Evolutionary conservation across 169 alveolate species (phyloP).

Genomic region (Plasmodium cynomolgi): DNA sequence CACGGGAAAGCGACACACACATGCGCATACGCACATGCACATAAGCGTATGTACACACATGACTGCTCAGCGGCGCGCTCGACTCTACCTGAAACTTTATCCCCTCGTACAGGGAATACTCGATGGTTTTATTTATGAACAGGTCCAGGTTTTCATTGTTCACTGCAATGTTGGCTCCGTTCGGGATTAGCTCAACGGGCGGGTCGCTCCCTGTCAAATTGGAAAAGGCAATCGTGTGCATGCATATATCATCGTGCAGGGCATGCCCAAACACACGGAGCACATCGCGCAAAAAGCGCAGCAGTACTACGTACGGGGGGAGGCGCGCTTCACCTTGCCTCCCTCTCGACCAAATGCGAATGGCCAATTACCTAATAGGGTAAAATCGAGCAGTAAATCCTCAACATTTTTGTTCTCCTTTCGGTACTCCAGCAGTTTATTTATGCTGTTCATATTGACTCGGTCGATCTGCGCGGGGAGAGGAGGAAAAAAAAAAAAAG

Average conservation of each 20-base stretch:
- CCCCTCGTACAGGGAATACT: constrained; percentile 79
- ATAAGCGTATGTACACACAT: neutral
- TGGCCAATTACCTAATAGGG: constrained; percentile 41
- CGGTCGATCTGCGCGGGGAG: constrained; percentile 18
- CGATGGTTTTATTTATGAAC: constrained; percentile 75
- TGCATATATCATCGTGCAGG: constrained; percentile 3
- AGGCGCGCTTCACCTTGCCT: neutral
- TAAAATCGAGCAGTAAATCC: constrained; percentile 70
- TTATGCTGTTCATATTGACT: constrained; percentile 73
- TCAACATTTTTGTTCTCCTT: constrained; percentile 57
- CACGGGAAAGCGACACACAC: neutral
- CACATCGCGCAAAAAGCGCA: neutral
- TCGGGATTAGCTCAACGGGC: constrained; percentile 76
- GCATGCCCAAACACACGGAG: neutral
- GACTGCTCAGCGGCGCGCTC: neutral
- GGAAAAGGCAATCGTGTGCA: neutral
- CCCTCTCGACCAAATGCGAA: neutral
- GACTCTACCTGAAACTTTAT: constrained; percentile 68
- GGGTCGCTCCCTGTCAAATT: constrained; percentile 62
- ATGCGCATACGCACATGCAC: neutral
- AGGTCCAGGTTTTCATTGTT: constrained; percentile 76
- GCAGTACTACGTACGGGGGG: neutral
- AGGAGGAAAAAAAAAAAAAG: neutral
- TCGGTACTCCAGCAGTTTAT: constrained; percentile 64
- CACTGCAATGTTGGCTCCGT: constrained; percentile 76